Evolutionary conservation across 1,139 yeast species (phyloP).

Genomic region (Wickerhamiella pararugosa): DNA sequence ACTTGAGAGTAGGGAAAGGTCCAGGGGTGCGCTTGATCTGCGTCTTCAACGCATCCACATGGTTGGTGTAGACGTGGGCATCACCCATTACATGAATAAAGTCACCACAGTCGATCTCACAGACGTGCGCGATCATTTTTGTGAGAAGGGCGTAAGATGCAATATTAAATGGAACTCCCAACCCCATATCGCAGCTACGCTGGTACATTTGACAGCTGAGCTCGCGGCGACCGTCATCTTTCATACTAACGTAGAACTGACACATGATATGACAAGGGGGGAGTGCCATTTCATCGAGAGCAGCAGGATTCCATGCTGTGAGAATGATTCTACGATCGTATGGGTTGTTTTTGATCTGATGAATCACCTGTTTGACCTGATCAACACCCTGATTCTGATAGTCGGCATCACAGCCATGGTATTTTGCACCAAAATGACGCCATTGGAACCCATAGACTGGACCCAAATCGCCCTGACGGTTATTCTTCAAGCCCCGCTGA

Average conservation of each 20-base stretch:
- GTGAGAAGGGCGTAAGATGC: conserved; percentile 91
- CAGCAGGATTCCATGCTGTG: conserved; percentile 99
- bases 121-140: conserved; percentile 88
- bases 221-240: conserved; percentile 27
- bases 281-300: conserved; percentile 80
- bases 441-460: conserved; percentile 99
- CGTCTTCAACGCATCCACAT: conserved; percentile 72
- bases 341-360: conserved; percentile 72
- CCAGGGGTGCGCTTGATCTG: conserved; percentile 67
- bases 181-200: conserved; percentile 98
- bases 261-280: conserved; percentile 98
- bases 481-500: conserved; percentile 57
- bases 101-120: conserved; percentile 89
- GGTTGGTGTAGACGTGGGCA: conserved; percentile 87
- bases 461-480: conserved; percentile 90
- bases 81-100: conserved; percentile 94
- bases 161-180: conserved; percentile 95
- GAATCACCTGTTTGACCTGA: conserved; percentile 67
- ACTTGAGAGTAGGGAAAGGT: conserved; percentile 59
- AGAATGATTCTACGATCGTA: conserved; percentile 85
- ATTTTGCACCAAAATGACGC: conserved; percentile 97
- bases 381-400: conserved; percentile 82
- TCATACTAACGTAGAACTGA: conserved; percentile 83
- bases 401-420: conserved; percentile 71
- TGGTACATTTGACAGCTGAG: conserved; percentile 84